Evolutionary conservation across 257 asterid genomes (phyloP).

Genomic region (Ilex aquifolium): DNA sequence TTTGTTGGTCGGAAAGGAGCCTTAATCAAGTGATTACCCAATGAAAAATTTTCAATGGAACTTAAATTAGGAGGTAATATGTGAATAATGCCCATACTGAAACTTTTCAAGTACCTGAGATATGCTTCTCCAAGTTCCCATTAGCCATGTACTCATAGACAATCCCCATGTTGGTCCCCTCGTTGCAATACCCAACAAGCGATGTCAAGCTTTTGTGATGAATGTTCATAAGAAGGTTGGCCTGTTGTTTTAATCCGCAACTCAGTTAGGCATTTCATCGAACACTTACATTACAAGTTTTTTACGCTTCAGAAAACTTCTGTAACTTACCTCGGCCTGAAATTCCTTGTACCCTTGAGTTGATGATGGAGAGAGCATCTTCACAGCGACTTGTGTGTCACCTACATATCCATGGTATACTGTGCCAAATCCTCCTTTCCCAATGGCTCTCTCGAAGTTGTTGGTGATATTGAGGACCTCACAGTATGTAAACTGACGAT

Average conservation of each 20-base stretch:
- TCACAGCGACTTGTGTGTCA: conserved; percentile 12
- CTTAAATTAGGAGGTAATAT: too few relatives aligned
- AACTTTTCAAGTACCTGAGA: conserved; percentile 25
- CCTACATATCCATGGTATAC: conserved; percentile 18
- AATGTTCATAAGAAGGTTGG: conserved; percentile 2
- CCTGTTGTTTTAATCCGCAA: neutral
- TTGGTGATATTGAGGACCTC: conserved; percentile 14
- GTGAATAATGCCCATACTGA: neutral
- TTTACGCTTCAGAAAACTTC: too few relatives aligned
- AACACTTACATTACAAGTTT: too few relatives aligned
- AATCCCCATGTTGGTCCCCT: conserved; percentile 27
- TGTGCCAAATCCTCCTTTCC: conserved; percentile 21
- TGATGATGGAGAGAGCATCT: conserved; percentile 15
- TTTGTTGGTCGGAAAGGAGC: neutral
- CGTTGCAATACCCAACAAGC: conserved; percentile 20
- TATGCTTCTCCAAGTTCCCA: conserved; percentile 28
- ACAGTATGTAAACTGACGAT: conserved; percentile 15
- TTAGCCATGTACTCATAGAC: conserved; percentile 41
- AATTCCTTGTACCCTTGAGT: conserved; percentile 20
- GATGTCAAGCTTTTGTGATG: neutral
- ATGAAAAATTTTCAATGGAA: too few relatives aligned
- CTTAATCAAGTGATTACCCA: too few relatives aligned
- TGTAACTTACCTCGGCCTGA: conserved; percentile 8
- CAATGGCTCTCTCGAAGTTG: conserved; percentile 14
- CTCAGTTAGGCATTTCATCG: too few relatives aligned